Evolutionary conservation across 73 alveolate genomes (phyloP), one percentile per base, ranked within the genome.

Genomic region (Paramecium sonneborni): DNA sequence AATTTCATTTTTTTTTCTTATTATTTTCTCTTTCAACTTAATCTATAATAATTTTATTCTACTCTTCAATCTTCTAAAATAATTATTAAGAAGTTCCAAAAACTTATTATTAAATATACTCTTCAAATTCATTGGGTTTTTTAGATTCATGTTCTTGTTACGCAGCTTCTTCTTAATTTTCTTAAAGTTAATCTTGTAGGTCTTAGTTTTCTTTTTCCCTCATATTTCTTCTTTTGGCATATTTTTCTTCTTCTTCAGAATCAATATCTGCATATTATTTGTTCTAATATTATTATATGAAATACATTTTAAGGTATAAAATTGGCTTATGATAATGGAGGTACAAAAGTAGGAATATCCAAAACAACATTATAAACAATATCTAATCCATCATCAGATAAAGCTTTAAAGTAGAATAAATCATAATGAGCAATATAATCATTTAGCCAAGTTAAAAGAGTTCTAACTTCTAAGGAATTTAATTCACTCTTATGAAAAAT

Each of bases 391-490:
- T 69, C 85, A 69, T 69, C 85, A 23, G 52, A 26, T 30, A 30
- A 26, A 8, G 85, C 85, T 69, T 69, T 69, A 32, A 69, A 69
- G 23, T 69, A 69, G 5, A 69, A 69, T 20, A 69, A 32, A 30
- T 69, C 85, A 30, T 69, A 69, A 15, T 69, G 85, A 9, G 85
- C 85, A 7, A 69, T 28, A 12, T 69, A 69, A 69, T 69, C 85
- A 30, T 69, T n/a, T 6, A 30, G 15, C 85, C 85, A 69, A 23
- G 9, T 69, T 15, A 69, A n/a, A 21, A 69, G 52, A 30, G 44
- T 69, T 69, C 85, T 69, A n/a, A 69, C 23, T 32, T 69, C 85
- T 69, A 69, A 69, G 8, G 85, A 69, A 69, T 69, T 69, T 69
- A 69, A 69, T 69, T 69, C 85, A 28, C 9, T 32, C 38, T 69